These are phyloP conservation scores for Excoecaria cochinchinensis DNA, from an alignment of 345 rosid species.

Conservation along the genomic window DNA sequence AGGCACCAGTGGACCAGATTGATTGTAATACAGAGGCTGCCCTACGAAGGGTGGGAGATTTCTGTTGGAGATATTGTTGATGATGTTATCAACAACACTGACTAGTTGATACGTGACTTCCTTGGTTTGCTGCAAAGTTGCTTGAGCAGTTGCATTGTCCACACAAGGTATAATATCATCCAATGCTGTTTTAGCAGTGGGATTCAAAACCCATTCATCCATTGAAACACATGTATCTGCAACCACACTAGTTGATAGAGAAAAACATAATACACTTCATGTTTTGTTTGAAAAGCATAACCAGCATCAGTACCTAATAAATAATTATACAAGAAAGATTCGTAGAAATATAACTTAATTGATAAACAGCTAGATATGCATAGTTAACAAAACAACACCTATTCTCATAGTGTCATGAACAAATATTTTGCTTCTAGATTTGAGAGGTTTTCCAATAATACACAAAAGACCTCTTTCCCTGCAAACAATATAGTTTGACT, in stretches of 20 bases:
- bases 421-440: neutral
- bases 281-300: neutral
- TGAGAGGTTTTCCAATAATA: neutral
- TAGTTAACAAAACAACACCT: too few relatives aligned
- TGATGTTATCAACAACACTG: slow-evolving; percentile 46
- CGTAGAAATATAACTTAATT: neutral
- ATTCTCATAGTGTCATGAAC: neutral
- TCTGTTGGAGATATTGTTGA: slow-evolving; percentile 49
- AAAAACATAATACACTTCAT: neutral
- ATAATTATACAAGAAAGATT: neutral
- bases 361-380: neutral
- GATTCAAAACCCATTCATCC: slow-evolving; percentile 89
- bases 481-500: too few relatives aligned
- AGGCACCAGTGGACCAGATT: slow-evolving; percentile 85
- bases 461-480: too few relatives aligned
- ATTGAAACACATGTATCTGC: slow-evolving; percentile 89
- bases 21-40: slow-evolving; percentile 56
- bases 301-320: neutral
- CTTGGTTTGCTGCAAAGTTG: slow-evolving; percentile 60
- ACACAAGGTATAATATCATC: slow-evolving; percentile 93
- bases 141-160: slow-evolving; percentile 89
- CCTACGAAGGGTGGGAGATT: slow-evolving; percentile 44
- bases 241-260: slow-evolving; percentile 47
- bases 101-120: slow-evolving; percentile 60
- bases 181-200: slow-evolving; percentile 83